These are phyloP conservation scores for Wickerhamomyces sydowiorum DNA, from an alignment of 805 yeast genomes.

Conservation along the genomic window DNA sequence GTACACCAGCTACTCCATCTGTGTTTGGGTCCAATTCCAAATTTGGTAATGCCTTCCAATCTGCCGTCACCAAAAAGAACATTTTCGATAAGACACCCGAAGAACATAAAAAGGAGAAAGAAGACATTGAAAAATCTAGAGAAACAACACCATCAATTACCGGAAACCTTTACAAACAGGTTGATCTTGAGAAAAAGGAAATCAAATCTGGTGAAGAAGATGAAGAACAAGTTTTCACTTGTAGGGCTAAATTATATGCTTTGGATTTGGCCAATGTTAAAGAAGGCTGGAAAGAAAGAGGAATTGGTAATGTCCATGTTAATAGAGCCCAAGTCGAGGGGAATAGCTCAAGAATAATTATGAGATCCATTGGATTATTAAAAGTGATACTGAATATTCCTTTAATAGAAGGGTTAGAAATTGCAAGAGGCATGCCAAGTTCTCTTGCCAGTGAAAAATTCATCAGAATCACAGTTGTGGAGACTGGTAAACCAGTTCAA, in stretches of 20 bases:
- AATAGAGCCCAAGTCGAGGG: constrained; percentile 34
- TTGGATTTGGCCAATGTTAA: constrained; percentile 58
- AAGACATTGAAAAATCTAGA: constrained; percentile 19
- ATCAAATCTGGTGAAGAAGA: constrained; percentile 87
- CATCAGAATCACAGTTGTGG: constrained; percentile 65
- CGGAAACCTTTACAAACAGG: constrained; percentile 42
- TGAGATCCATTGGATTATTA: constrained; percentile 86
- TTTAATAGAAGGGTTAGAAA: constrained; percentile 52
- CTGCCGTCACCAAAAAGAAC: constrained; percentile 46
- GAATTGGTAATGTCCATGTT: constrained; percentile 81
- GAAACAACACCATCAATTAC: constrained; percentile 23
- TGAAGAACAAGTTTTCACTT: constrained; percentile 62
- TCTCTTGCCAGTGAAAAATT: constrained; percentile 82
- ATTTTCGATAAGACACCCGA: constrained; percentile 41
- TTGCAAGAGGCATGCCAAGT: constrained; percentile 78
- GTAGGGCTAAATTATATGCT: constrained; percentile 75
- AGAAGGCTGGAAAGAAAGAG: constrained; percentile 95
- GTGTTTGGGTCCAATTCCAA: constrained; percentile 42
- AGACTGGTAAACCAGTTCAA: constrained; percentile 66
- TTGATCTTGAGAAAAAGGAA: constrained; percentile 54
- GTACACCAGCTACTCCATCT: constrained; percentile 8
- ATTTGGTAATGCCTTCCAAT: constrained; percentile 51
- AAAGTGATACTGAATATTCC: constrained; percentile 78
- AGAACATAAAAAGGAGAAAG: constrained; percentile 11
- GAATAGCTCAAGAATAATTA: constrained; percentile 62